Percentiles rank a stretch among this genome's conserved stretches.
Conservation (phyloP, 768 basidiomycete genomes). For the Boletus subcaerulescens region DNA sequence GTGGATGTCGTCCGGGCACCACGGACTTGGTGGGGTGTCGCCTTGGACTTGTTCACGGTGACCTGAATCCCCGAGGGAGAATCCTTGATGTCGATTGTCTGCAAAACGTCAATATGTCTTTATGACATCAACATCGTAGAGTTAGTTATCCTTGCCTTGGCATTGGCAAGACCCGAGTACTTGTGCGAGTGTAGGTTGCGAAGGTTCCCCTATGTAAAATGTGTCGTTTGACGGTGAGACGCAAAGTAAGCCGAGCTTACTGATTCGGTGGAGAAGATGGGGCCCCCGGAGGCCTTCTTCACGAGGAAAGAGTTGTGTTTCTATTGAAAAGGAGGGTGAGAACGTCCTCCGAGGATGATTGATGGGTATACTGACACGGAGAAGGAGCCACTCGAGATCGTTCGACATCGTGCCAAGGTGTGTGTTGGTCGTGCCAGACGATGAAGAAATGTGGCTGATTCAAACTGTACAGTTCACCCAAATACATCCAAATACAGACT, state of each 20-base stretch:
- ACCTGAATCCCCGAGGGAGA: conserved; percentile 56
- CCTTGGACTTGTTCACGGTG: conserved; percentile 62
- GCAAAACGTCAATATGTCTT: not conserved
- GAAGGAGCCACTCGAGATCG: conserved; percentile 93
- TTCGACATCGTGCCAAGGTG: conserved; percentile 60
- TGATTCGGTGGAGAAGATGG: conserved; percentile 80
- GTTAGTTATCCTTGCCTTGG: conserved; percentile 50
- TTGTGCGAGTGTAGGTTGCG: conserved; percentile 88
- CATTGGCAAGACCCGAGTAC: conserved; percentile 85
- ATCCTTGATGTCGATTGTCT: conserved; percentile 68
- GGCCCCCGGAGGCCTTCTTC: conserved; percentile 70
- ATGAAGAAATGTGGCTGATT: conserved; percentile 30
- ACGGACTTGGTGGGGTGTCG: conserved; percentile 49
- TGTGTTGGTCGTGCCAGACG: conserved; percentile 14
- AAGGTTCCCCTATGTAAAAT: conserved; percentile 67
- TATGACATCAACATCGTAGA: not conserved
- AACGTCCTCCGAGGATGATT: not conserved
- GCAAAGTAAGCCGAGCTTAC: conserved; percentile 40
- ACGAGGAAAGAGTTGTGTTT: conserved; percentile 85
- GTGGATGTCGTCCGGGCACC: conserved; percentile 45
- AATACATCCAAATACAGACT: conserved; percentile 24
- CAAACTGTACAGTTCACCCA: conserved; percentile 31
- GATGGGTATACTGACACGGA: conserved; percentile 58
- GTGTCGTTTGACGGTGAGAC: conserved; percentile 4
- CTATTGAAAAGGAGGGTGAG: conserved; percentile 37